A percentile compares a stretch with the other conserved stretches of the same genome.
These are phyloP conservation scores for Bryoerythrophyllum caledonicum DNA, from an alignment of 225 moss, liverwort and hornwort genomes.

Conservation along the genomic window DNA sequence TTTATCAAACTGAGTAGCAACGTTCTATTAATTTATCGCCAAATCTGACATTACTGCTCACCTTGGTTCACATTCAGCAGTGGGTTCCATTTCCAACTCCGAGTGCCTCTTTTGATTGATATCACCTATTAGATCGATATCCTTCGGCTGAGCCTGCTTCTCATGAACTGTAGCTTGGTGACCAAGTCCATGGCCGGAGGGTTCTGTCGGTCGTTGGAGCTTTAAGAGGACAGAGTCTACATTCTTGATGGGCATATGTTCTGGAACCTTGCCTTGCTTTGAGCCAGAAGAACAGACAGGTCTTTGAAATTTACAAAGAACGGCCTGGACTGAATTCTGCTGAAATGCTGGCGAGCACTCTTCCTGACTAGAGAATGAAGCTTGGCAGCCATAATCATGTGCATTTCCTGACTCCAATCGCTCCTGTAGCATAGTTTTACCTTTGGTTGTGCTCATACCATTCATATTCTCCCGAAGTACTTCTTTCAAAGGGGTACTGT, in stretches of 20 bases:
- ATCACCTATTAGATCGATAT: slow-evolving; percentile 16
- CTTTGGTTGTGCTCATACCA: slow-evolving; percentile 30
- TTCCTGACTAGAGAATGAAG: slow-evolving; percentile 42
- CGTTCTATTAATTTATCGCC: background rate
- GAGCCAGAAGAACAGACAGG: slow-evolving; percentile 37
- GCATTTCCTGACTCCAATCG: slow-evolving; percentile 6
- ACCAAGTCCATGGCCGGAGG: slow-evolving; percentile 15
- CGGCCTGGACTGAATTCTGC: slow-evolving; percentile 31
- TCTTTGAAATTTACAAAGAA: slow-evolving; percentile 44
- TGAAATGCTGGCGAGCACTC: slow-evolving; percentile 43
- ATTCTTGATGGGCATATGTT: slow-evolving; percentile 18
- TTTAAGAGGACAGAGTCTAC: slow-evolving; percentile 41
- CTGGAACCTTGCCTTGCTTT: slow-evolving; percentile 24
- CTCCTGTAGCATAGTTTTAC: slow-evolving; percentile 14
- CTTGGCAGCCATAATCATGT: slow-evolving; percentile 27
- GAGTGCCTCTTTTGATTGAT: slow-evolving; percentile 19
- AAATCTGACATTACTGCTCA: slow-evolving; percentile 6
- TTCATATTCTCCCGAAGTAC: slow-evolving; percentile 14
- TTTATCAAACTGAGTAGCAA: slow-evolving; percentile 10
- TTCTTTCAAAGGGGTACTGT: slow-evolving; percentile 17
- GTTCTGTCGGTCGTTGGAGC: slow-evolving; percentile 31
- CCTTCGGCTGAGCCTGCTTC: slow-evolving; percentile 13
- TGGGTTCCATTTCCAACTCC: slow-evolving; percentile 24
- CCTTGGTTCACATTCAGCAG: slow-evolving; percentile 28
- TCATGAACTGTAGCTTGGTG: slow-evolving; percentile 22